A percentile compares a stretch with the other conserved stretches of the same genome.
Evolutionary conservation across 306 rosid species (phyloP).

Genomic region (Cyamopsis tetragonoloba): DNA sequence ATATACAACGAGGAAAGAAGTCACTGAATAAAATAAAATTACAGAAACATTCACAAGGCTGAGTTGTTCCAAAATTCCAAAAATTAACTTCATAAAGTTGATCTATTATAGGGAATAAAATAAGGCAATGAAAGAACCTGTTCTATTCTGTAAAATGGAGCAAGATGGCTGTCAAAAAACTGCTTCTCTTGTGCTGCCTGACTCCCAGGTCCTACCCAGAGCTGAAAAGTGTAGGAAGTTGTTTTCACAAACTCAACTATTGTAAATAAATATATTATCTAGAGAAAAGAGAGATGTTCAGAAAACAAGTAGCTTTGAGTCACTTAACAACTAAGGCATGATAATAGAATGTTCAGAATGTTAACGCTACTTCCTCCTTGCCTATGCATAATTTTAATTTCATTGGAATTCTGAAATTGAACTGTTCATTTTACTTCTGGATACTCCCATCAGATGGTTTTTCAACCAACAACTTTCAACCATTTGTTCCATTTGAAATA

Average conservation of each 20-base stretch:
- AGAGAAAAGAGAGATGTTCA: background rate
- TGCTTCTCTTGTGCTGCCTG: conserved; percentile 87
- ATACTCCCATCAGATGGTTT: conserved; percentile 9
- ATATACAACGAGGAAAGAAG: conserved; percentile 11
- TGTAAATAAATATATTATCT: conserved; percentile 2
- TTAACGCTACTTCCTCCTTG: conserved; percentile 1
- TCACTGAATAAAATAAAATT: conserved; percentile 13
- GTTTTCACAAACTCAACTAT: conserved; percentile 13
- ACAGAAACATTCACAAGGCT: background rate
- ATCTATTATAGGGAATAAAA: background rate
- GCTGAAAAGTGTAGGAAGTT: conserved; percentile 53
- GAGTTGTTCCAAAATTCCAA: background rate
- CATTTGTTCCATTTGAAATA: background rate
- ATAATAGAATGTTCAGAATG: background rate
- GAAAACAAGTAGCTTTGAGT: conserved; percentile 12
- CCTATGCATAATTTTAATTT: background rate
- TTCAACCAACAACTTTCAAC: no score
- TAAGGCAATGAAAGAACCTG: conserved; percentile 52
- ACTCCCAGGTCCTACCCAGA: conserved; percentile 99
- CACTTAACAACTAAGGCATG: conserved; percentile 16
- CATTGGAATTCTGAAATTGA: conserved; percentile 13
- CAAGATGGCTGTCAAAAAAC: conserved; percentile 84
- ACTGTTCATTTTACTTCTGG: background rate
- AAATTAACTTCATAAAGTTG: conserved; percentile 16
- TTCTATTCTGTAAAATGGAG: conserved; percentile 98